These are phyloP conservation scores for Crithidia mellificae DNA, from an alignment of 208 protist species.

Conservation along the genomic window DNA sequence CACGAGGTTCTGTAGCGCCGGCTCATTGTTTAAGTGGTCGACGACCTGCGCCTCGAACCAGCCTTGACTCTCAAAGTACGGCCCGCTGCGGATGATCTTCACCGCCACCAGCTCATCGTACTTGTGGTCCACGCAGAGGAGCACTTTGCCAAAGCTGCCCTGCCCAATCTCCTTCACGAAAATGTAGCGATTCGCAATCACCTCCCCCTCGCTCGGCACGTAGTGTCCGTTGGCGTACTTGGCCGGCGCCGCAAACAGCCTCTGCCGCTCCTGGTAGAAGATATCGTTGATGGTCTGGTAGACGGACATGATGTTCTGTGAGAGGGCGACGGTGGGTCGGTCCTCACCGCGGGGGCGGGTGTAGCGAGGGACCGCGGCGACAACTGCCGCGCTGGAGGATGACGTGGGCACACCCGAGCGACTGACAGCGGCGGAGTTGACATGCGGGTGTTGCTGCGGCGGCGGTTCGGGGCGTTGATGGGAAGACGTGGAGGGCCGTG, in stretches of 20 bases:
- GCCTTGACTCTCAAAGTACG: slow-evolving; percentile 81
- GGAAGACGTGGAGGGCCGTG: background rate
- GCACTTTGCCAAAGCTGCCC: slow-evolving; percentile 90
- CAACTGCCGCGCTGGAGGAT: background rate
- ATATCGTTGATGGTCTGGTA: slow-evolving; percentile 82
- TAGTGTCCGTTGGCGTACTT: slow-evolving; percentile 90
- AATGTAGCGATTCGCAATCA: slow-evolving; percentile 84
- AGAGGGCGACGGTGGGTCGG: slow-evolving; percentile 55
- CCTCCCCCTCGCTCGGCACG: slow-evolving; percentile 85
- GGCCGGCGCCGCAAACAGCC: slow-evolving; percentile 30
- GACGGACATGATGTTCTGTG: slow-evolving; percentile 41
- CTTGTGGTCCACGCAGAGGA: slow-evolving; percentile 88
- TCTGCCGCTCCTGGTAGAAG: slow-evolving; percentile 59
- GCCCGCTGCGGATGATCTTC: slow-evolving; percentile 86
- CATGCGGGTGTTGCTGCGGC: slow-evolving; percentile 2
- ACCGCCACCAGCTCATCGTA: slow-evolving; percentile 82
- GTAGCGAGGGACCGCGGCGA: slow-evolving; percentile 4
- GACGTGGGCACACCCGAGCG: background rate
- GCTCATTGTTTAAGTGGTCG: slow-evolving; percentile 67
- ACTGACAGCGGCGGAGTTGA: background rate
- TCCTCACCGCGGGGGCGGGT: slow-evolving; percentile 22
- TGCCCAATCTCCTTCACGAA: slow-evolving; percentile 87
- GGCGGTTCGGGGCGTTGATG: background rate
- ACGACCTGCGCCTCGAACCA: slow-evolving; percentile 88
- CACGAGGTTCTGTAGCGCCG: slow-evolving; percentile 69